Conservation (phyloP, 1,284 basidiomycete genomes). For the Somion occarium region DNA sequence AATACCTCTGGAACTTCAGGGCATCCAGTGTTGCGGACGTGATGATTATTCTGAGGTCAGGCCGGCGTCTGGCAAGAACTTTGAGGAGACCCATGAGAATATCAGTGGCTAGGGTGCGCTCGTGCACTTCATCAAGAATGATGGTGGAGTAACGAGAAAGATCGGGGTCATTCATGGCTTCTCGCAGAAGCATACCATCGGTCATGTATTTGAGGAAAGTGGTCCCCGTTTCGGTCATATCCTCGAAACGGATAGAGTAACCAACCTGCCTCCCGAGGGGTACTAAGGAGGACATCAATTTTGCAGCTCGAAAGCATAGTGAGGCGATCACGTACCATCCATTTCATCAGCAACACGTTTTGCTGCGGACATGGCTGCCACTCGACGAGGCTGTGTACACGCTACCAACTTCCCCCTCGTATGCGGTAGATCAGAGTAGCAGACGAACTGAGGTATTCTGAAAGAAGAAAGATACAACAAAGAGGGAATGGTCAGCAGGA, state of each 20-base stretch:
- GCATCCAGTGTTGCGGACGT: constrained; percentile 99
- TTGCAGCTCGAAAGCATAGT: neutral
- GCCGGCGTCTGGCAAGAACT: constrained; percentile 71
- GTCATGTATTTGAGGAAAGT: constrained; percentile 99
- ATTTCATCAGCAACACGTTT: constrained; percentile 99
- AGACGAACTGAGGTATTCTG: constrained; percentile 91
- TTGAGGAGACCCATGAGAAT: constrained; percentile 94
- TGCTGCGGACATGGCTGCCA: constrained; percentile 97
- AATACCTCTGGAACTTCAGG: constrained; percentile 96
- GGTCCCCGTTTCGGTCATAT: constrained; percentile 88
- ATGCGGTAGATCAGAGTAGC: constrained; percentile 89
- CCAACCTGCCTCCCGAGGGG: constrained; percentile 92
- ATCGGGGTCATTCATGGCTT: constrained; percentile 95
- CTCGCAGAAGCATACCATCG: constrained; percentile 94
- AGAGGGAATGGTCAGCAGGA: neutral
- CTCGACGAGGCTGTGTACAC: constrained; percentile 95
- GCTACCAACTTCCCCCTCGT: constrained; percentile 88
- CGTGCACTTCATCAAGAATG: constrained; percentile 98
- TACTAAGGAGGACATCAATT: constrained; percentile 42
- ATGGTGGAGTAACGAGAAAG: constrained; percentile 92
- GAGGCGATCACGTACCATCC: constrained; percentile 69
- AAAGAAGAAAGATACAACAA: too few relatives aligned
- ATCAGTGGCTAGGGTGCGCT: constrained; percentile 96
- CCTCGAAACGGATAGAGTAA: constrained; percentile 98
- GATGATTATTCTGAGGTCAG: constrained; percentile 95